phyloP scores from a whole-genome alignment of 2,329 filamentous ascomycete species.

The Sphaerulina vaccinii region DNA sequence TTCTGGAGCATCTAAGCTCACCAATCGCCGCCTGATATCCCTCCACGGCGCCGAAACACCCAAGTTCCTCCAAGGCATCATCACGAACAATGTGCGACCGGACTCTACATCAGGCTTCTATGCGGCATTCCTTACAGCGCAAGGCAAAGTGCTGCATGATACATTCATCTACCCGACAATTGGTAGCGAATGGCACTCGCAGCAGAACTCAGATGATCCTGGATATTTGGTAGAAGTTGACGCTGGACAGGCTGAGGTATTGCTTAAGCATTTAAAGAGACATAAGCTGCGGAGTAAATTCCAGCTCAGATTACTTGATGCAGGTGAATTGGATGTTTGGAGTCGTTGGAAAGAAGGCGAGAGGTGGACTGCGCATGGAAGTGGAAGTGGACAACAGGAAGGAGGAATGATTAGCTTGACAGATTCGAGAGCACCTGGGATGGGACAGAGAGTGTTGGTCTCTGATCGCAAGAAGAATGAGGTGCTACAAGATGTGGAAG shows the following conservation, averaged over 20 bases:
- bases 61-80: constrained; percentile 83
- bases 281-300: constrained; percentile 86
- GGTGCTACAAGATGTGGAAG: constrained; percentile 42
- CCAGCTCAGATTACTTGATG: constrained; percentile 62
- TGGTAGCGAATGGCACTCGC: constrained; percentile 34
- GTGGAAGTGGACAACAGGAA: constrained; percentile 5
- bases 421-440: constrained; percentile 38
- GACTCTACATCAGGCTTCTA: constrained; percentile 62
- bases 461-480: constrained; percentile 30
- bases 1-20: constrained; percentile 56
- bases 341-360: constrained; percentile 66
- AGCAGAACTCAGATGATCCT: constrained; percentile 38
- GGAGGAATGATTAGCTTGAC: constrained; percentile 42
- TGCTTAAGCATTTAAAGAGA: constrained; percentile 73
- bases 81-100: constrained; percentile 69
- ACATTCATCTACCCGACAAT: constrained; percentile 78
- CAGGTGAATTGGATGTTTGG: constrained; percentile 68
- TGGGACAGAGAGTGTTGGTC: constrained; percentile 38
- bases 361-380: constrained; percentile 37
- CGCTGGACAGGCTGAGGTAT: constrained; percentile 57
- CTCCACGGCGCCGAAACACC: constrained; percentile 76
- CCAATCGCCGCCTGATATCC: constrained; percentile 75
- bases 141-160: constrained; percentile 80
- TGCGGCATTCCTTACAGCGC: constrained; percentile 78
- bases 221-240: constrained; percentile 83